These are phyloP conservation scores for Panellus pusillus DNA, from an alignment of 768 basidiomycete species.

Conservation along the genomic window DNA sequence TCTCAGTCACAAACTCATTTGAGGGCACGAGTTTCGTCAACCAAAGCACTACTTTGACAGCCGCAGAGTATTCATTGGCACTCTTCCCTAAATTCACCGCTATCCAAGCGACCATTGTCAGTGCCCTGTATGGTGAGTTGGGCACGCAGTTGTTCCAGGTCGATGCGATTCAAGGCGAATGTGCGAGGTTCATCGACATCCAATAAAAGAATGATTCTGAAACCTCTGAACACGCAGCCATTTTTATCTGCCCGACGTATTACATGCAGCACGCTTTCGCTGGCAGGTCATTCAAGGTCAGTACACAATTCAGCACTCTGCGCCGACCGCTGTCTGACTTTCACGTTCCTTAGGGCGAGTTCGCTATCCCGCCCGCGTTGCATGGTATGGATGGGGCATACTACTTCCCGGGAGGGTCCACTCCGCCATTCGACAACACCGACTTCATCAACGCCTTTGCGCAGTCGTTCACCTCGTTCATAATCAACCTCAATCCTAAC, in stretches of 20 bases:
- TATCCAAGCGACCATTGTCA: not conserved
- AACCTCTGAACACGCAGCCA: slow-evolving; percentile 23
- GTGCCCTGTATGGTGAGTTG: slow-evolving; percentile 14
- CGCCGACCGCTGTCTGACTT: not conserved
- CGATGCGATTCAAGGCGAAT: slow-evolving; percentile 24
- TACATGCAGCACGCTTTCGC: slow-evolving; percentile 30
- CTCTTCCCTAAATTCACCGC: slow-evolving; percentile 24
- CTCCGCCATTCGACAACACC: slow-evolving; percentile 14
- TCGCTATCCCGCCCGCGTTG: slow-evolving; percentile 27
- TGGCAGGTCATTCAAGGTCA: slow-evolving; percentile 32
- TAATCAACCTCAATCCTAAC: slow-evolving; percentile 7
- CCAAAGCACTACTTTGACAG: slow-evolving; percentile 9
- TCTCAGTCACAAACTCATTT: slow-evolving; percentile 27
- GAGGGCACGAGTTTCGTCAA: slow-evolving; percentile 31
- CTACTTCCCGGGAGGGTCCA: slow-evolving; percentile 27
- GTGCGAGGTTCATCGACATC: slow-evolving; percentile 7
- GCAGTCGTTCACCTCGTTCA: slow-evolving; percentile 9
- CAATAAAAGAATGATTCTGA: too few relatives aligned
- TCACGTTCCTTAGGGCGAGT: slow-evolving; percentile 24
- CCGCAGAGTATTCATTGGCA: slow-evolving; percentile 18
- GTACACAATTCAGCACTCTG: not conserved
- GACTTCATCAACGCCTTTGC: slow-evolving; percentile 12
- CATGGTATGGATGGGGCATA: slow-evolving; percentile 28
- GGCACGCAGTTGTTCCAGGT: slow-evolving; percentile 20
- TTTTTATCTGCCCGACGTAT: slow-evolving; percentile 37